Base-by-base conservation (phyloP, 495 filamentous ascomycete genomes). In the Xylaria sp. region DNA sequence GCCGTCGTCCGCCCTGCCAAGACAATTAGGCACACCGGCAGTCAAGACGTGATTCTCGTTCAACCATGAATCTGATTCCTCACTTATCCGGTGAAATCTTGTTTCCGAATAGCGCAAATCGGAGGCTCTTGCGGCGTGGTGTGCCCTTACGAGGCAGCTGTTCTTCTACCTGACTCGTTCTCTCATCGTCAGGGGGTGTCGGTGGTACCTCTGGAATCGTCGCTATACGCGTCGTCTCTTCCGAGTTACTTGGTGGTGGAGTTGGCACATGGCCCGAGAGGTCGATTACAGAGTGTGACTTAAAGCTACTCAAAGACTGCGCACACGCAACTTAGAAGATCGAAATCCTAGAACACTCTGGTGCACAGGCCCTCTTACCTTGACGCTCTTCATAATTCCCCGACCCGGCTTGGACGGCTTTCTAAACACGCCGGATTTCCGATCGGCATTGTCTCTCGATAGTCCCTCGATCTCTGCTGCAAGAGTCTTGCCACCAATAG, bases 401-500 rank as follows among this genome's bases (percentile, higher is more conserved):
- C 75, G 74, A 65, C 55, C 72, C 31, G 75, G 71, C 67, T 74
- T 78, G 64, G 74, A 67, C 21, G 68, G 33, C 65, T 74, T 78
- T 61, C 71, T 76, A 37, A 59, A 65, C 72, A 75, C 73, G 72
- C 59, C 58, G 15, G 74, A 21, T 65, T 72, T 75, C 55, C 68
- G 71, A 37, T 76, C 72, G 52, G 66, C 61, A 61, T 53, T 68
- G 67, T 69, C 68, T 61, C 71, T 69, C 8, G 67, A 87, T 37
- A 90, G 71, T 43, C 88, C 86, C 52, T 92, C 85, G 52, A 93
- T 88, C 76, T 92, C 89, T n/a, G 87, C 88, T 48, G 88, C 84
- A 26, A 92, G 81, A 0, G 93, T 96, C 62, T 82, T 87, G 15
- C 92, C 90, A 59, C 89, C 88, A n/a, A 81, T 88, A 0, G 92